phyloP scores from a whole-genome alignment of 148 eudicot species.

The Amaranthus palmeri region DNA sequence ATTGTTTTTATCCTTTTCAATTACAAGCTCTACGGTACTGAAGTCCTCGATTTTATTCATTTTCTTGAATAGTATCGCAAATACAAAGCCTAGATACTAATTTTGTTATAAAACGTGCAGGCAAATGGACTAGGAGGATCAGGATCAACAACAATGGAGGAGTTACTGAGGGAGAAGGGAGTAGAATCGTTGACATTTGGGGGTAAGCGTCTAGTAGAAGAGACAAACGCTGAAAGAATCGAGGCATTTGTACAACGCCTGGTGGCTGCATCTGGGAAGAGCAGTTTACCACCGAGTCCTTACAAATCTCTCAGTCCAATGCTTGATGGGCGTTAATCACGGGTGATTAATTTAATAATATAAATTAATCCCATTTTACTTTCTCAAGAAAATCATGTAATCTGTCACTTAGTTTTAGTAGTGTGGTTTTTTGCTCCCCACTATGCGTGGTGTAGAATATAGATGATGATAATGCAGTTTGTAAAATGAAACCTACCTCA shows the following conservation, averaged over 20 bases:
- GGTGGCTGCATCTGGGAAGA: slow-evolving; percentile 38
- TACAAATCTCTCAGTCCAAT: slow-evolving; percentile 72
- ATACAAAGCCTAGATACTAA: background rate
- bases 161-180: slow-evolving; percentile 52
- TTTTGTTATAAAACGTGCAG: slow-evolving; percentile 28
- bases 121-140: slow-evolving; percentile 39
- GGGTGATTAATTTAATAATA: background rate
- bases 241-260: slow-evolving; percentile 72
- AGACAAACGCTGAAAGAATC: slow-evolving; percentile 74
- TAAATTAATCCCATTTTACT: slow-evolving; percentile 4
- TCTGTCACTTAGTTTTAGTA: slow-evolving; percentile 7
- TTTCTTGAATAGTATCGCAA: background rate
- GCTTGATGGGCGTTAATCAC: slow-evolving; percentile 61
- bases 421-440: background rate
- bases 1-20: background rate
- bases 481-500: slow-evolving; percentile 23
- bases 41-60: background rate
- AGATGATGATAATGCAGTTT: background rate
- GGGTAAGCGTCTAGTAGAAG: slow-evolving; percentile 76
- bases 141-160: slow-evolving; percentile 26
- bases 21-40: background rate
- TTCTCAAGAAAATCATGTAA: background rate
- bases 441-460: slow-evolving; percentile 14
- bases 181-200: slow-evolving; percentile 86
- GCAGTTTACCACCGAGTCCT: slow-evolving; percentile 85